Evolutionary conservation across 148 eudicot species (phyloP).

Genomic region (Polygonum aviculare): DNA sequence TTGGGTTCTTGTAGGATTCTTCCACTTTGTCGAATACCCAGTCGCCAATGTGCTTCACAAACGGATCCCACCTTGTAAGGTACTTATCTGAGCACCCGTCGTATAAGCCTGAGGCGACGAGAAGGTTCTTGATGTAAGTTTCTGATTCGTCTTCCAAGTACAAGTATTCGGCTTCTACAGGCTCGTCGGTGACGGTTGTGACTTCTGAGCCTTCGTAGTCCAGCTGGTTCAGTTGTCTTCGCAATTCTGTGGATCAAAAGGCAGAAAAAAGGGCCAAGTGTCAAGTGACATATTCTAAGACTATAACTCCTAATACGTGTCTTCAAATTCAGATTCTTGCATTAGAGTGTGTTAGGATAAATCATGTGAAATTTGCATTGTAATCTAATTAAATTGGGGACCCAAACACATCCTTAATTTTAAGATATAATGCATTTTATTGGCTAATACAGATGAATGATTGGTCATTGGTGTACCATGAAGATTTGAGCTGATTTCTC

Average conservation of each 20-base stretch:
- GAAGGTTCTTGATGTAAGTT: conserved; percentile 62
- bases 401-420: no score
- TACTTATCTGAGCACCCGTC: conserved; percentile 45
- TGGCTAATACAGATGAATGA: not conserved
- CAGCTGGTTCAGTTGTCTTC: conserved; percentile 67
- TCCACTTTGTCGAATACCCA: conserved; percentile 69
- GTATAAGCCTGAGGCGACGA: conserved; percentile 67
- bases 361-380: not conserved
- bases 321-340: not conserved
- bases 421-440: no score
- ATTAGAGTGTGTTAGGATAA: not conserved
- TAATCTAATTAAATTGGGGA: no score
- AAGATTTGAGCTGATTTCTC: conserved; percentile 87
- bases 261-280: not conserved
- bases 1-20: conserved; percentile 38
- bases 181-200: conserved; percentile 40
- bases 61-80: conserved; percentile 66
- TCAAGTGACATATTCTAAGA: not conserved
- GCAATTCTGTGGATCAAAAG: conserved; percentile 44
- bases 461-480: conserved; percentile 31
- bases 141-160: conserved; percentile 68
- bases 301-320: not conserved
- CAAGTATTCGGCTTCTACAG: conserved; percentile 34
- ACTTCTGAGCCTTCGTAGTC: conserved; percentile 50
- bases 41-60: conserved; percentile 53